Conservation (phyloP, 805 yeast species). For the Barnettozyma californica region DNA sequence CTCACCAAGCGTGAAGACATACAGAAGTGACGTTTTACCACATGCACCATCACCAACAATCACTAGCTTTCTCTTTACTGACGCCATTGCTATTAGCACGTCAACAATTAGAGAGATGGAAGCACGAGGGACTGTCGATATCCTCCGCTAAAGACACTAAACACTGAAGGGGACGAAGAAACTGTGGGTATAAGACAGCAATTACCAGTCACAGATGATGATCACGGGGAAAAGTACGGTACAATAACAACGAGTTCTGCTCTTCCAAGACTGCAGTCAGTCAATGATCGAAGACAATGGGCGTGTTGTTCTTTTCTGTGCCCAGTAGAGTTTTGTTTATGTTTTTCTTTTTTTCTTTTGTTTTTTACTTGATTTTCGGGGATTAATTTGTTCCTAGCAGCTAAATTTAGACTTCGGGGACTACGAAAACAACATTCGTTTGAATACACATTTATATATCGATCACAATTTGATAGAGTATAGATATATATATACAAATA, state of each 20-base stretch:
- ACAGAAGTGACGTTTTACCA: conserved; percentile 86
- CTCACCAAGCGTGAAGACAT: conserved; percentile 88
- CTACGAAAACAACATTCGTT: background rate
- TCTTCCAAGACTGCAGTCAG: background rate
- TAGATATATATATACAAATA: too few relatives aligned
- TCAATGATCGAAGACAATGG: background rate
- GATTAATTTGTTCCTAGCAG: background rate
- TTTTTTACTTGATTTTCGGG: too few relatives aligned
- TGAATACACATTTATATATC: background rate
- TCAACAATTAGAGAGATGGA: too few relatives aligned
- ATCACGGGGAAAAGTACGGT: too few relatives aligned
- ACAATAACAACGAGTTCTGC: background rate
- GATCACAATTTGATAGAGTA: too few relatives aligned
- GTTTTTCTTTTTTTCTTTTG: background rate
- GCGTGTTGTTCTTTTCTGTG: background rate
- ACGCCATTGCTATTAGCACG: conserved; percentile 6
- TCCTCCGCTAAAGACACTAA: too few relatives aligned
- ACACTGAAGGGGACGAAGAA: background rate
- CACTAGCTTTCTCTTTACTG: conserved; percentile 66
- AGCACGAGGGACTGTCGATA: too few relatives aligned
- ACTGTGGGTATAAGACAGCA: background rate
- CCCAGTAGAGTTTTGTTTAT: background rate
- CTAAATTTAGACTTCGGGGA: conserved; percentile 6
- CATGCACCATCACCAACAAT: conserved; percentile 96
- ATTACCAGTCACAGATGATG: background rate